phyloP scores from a whole-genome alignment of 176 grass and related monocot species.

The Typha latifolia region DNA sequence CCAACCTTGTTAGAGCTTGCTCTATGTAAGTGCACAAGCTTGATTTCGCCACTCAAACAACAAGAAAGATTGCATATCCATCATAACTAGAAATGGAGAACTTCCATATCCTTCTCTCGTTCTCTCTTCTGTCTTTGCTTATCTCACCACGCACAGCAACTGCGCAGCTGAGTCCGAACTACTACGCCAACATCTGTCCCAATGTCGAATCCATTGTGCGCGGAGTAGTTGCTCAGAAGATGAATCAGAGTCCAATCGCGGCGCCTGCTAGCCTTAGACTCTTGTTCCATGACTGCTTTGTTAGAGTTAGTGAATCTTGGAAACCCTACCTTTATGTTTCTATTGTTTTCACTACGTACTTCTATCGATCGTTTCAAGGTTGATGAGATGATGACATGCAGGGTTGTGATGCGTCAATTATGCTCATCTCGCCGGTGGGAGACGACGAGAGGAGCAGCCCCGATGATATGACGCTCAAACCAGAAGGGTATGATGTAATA shows the following conservation, averaged over 20 bases:
- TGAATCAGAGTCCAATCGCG: conserved; percentile 26
- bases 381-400: no score
- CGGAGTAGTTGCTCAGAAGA: conserved; percentile 25
- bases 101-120: not conserved
- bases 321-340: not conserved
- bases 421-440: conserved; percentile 39
- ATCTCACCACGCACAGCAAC: conserved; percentile 25
- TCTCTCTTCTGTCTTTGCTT: not conserved
- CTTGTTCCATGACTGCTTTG: conserved; percentile 90
- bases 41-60: no score
- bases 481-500: conserved; percentile 70
- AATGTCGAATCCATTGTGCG: conserved; percentile 58
- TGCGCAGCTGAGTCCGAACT: conserved; percentile 34
- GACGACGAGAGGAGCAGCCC: conserved; percentile 62
- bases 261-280: conserved; percentile 56
- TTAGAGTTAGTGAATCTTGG: conserved; percentile 22
- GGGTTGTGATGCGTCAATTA: conserved; percentile 79
- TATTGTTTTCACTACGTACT: conserved; percentile 2
- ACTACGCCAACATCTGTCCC: conserved; percentile 62
- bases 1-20: no score
- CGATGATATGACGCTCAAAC: conserved; percentile 41
- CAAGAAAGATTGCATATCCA: no score
- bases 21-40: no score
- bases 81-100: no score
- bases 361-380: not conserved